phyloP scores from a whole-genome alignment of 1,284 basidiomycete species.

The Cryptococcus sp. region DNA sequence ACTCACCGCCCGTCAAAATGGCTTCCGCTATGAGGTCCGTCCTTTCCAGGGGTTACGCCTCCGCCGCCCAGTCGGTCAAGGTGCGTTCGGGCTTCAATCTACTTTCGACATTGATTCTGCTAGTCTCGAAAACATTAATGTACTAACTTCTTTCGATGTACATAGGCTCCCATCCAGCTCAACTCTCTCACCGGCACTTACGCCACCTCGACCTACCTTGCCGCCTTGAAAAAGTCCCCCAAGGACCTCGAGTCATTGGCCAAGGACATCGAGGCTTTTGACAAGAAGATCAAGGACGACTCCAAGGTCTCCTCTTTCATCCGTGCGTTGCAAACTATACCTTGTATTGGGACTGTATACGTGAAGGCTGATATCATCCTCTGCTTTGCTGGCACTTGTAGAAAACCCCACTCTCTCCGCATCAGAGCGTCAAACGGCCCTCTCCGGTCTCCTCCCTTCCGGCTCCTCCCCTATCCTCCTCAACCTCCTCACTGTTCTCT shows the following conservation, averaged over 20 bases:
- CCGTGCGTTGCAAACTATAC: constrained; percentile 39
- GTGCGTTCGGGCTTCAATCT: constrained; percentile 29
- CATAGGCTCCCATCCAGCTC: constrained; percentile 54
- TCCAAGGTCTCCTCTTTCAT: constrained; percentile 72
- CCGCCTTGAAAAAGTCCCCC: constrained; percentile 82
- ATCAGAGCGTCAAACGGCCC: constrained; percentile 70
- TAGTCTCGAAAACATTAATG: background rate
- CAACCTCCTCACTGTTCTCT: constrained; percentile 88
- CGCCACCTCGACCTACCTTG: constrained; percentile 89
- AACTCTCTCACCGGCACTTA: constrained; percentile 69
- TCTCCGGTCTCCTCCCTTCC: constrained; percentile 67
- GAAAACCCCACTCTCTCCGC: constrained; percentile 84
- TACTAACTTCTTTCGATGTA: background rate
- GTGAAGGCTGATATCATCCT: background rate
- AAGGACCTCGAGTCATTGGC: constrained; percentile 63
- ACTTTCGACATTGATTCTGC: too few species aligned
- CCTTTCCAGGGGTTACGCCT: constrained; percentile 51
- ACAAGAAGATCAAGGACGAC: constrained; percentile 64
- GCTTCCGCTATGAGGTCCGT: constrained; percentile 46
- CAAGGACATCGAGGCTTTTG: constrained; percentile 77
- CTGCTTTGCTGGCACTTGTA: constrained; percentile 16
- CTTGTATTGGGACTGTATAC: background rate
- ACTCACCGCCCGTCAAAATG: constrained; percentile 38
- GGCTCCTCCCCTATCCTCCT: constrained; percentile 77
- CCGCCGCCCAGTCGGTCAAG: constrained; percentile 48